Evolutionary conservation across 768 basidiomycete species (phyloP), one percentile per base, ranked within the genome.

Genomic region (Tulasnella sp.): DNA sequence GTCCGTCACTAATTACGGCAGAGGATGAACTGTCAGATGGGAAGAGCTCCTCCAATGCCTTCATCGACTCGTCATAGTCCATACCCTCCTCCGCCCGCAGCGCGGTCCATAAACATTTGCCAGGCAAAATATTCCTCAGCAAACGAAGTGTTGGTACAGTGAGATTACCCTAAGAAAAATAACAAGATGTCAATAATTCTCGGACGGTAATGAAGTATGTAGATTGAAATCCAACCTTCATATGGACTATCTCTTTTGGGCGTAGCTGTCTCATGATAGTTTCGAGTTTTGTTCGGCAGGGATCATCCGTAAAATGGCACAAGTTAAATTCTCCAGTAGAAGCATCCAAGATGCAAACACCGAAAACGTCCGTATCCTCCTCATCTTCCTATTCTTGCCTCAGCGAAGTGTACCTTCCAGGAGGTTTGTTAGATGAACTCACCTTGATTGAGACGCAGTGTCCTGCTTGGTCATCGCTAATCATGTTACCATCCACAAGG

Each of bases 271-370:
- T 73, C 68, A 96, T 77, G 59, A 95, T 69, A 0, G 95, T 99
- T 67, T 98, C 95, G 53, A 99, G 66, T 63, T 79, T 83, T 3
- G 95, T 98, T 29, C 89, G 75, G 61, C 86, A 92, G 10, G 88
- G 72, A 62, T 99, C 95, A 58, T 99, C 95, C 53, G 83, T 77
- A 63, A 98, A 95, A 0, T 75, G 71, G 49, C 85, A 84, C 60
- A 99, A 62, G 61, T 89, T 82, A 70, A 99, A 98, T 63, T 93
- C 85, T 39, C 89, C 92, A 0, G 95, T 99, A 3, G 95, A 76
- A 53, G 90, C 92, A 63, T 99, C 95, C 59, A 98, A 66, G 6
- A 91, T 80, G 61, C 88, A 93, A 35, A 96, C 67, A 0, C 95
- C 95, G 59, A 95, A 98, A 47, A 78, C 75, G 13, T 64, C 64